Evolutionary conservation across 2,329 filamentous ascomycete genomes (phyloP).

Genomic region (Sporothrix dimorphospora): DNA sequence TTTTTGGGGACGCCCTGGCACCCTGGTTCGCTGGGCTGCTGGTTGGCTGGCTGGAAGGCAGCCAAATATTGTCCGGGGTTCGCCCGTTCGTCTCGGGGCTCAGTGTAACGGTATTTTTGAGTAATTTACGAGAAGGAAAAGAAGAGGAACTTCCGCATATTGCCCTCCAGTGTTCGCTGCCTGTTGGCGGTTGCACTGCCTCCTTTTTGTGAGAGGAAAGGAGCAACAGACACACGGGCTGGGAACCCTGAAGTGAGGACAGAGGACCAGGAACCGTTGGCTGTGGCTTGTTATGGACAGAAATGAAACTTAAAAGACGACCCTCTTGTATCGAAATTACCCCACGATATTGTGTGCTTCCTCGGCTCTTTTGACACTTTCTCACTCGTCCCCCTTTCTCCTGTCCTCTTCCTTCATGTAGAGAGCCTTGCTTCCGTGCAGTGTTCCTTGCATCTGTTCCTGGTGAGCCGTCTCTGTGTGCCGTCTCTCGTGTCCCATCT

Average conservation of each 20-base stretch:
- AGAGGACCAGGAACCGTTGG: background rate
- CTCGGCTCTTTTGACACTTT: conserved; percentile 1
- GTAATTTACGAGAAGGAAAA: background rate
- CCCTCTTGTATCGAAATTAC: background rate
- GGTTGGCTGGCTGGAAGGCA: background rate
- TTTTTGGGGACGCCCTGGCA: background rate
- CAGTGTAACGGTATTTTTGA: conserved; percentile 6
- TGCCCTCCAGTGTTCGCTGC: background rate
- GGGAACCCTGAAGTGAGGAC: background rate
- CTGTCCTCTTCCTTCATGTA: background rate
- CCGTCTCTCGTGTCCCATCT: background rate
- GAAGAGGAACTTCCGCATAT: background rate
- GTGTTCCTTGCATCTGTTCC: conserved; percentile 15
- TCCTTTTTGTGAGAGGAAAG: background rate
- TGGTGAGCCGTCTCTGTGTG: background rate
- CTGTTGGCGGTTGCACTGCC: conserved; percentile 10
- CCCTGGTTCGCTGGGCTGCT: conserved; percentile 8
- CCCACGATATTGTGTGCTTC: background rate
- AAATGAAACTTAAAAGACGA: background rate
- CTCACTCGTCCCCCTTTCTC: background rate
- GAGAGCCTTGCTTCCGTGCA: conserved; percentile 11
- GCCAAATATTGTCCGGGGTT: background rate
- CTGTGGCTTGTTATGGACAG: background rate
- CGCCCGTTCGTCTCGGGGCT: background rate
- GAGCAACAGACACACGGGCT: background rate